Base-by-base conservation (phyloP, 768 basidiomycete genomes). In the Roridomyces roridus region DNA sequence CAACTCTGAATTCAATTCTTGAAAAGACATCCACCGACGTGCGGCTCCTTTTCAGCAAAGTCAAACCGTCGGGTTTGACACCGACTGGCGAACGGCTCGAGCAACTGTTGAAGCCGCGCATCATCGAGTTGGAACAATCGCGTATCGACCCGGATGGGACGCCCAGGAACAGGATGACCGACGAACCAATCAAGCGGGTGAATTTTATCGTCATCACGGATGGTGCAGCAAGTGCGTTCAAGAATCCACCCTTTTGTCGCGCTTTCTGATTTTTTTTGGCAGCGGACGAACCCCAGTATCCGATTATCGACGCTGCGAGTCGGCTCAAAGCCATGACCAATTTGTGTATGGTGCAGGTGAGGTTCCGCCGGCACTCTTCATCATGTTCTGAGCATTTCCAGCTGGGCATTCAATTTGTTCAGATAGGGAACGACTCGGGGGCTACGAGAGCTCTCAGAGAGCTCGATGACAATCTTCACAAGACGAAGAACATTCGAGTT, bases 361-460 rank as follows among this genome's bases (percentile, higher is more conserved):
- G 55, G 56, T 25, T 34, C 12, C 31, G 31, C 11, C 31, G 31
- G 15, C 11, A 34, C 31, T n/a, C 25, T 6, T 24, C 11, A 20
- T 24, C 18, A 10, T 20, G 25, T 11, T 15, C 17, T 40, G 12
- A 34, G 17, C 26, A 10, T 24, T 28, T 26, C 21, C 21, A 88
- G 80, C 74, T 88, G n/a, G 85, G 87, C 0, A 80, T 88, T 25
- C 87, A 88, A 60, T 87, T 91, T 46, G 80, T 91, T 3, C 89
- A 90, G 69, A 82, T 91, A 31, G 89, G 89, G 4, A 66, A 80
- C 57, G 67, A 64, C 62, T 67, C 48, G 39, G 62, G 46, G 40
- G 64, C 49, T 76, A 85, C 29, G 64, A 76, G 2, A 72, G 87
- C 65, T 62, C 74, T 84, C 41, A 67, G 74, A 51, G 70, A 80